Base-by-base conservation (phyloP, 2,329 filamentous ascomycete genomes). In the Macroventuria anomochaeta region DNA sequence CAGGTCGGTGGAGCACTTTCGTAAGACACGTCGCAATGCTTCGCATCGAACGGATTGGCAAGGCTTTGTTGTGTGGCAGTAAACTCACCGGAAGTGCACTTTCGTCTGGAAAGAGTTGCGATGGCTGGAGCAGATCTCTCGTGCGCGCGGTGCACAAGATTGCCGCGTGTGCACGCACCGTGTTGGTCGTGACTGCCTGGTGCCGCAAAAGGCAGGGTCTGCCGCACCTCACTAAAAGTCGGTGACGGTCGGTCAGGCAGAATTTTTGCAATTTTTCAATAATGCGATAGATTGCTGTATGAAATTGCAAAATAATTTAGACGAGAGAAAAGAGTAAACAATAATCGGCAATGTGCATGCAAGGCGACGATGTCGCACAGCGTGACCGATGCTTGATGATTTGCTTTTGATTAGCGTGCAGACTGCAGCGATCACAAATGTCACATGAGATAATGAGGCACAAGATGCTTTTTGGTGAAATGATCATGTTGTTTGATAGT, bases 401-500 rank as follows among this genome's bases (percentile, higher is more conserved):
- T 46, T 46, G 37, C 21, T 47, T 50, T 6, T 55, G 53, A 57
- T 63, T 56, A 60, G 59, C 53, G 57, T 60, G 58, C 49, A 60
- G 48, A 44, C 17, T 37, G 49, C 43, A 47, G 56, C 51, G 32
- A 61, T 55, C 57, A 46, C 43, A 55, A 42, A 29, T 49, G 49
- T 65, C 63, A 66, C 64, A 58, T 63, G 59, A 47, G 41, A 25
- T 7, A 23, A 32, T 20, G 26, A 40, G 4, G 54, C 49, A 48
- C 28, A 59, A 33, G 55, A 48, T 38, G 25, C 18, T 41, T 29
- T 50, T 40, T 42, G 58, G 46, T 61, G 40, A 54, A 51, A 50
- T 42, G 26, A 59, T 65, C 55, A 65, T 62, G 37, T 54, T 59
- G 53, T 60, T 62, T 55, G 55, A 61, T 61, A 48, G 51, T 57